Base-by-base conservation (phyloP, 2,329 filamentous ascomycete species). In the Leptoxyphium fumago region DNA sequence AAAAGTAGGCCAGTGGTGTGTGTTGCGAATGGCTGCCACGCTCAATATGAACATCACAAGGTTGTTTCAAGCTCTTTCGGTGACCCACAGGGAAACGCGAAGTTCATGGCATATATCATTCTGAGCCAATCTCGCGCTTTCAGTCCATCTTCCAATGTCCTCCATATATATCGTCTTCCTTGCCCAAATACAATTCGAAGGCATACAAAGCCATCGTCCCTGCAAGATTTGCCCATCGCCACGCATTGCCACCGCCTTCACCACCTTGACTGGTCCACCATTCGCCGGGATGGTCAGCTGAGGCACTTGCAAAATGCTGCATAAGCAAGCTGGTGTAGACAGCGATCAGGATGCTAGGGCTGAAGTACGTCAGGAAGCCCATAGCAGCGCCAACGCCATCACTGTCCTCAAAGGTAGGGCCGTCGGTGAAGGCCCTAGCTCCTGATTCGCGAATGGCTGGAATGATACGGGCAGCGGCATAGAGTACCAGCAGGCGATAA, bases 241-340 rank as follows among this genome's bases (percentile, higher is more conserved):
- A 94, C 14, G 84, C 74, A 58, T 91, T 93, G 14, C 87, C 85
- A 10, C 85, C 87, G 3, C 79, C 70, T 54, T 87, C 84, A 5
- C 83, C 85, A 13, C 85, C 84, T 55, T 88, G 80, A 42, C 84
- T 79, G 2, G 81, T 88, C 87, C 88, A 95, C 70, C 88, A 82
- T 48, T 79, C 76, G 13, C 74, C 75, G 14, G 61, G 47, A 61
- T 69, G 64, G 61, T 67, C 77, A 43, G 72, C 66, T 17, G 67
- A 76, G 13, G 73, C 82, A 10, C 83, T 81, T 5, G 86, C 84
- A 58, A 98, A 96, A 63, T 98, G 91, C 62, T 96, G 91, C 69
- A 96, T 81, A 29, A 98, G 68, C 42, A 98, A 67, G 63, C 88
- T 95, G 2, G 91, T 98, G 64, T 98, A 98, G 28, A 96, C 88